phyloP scores from a whole-genome alignment of 495 filamentous ascomycete genomes.

The Trichoderma gamsii region DNA sequence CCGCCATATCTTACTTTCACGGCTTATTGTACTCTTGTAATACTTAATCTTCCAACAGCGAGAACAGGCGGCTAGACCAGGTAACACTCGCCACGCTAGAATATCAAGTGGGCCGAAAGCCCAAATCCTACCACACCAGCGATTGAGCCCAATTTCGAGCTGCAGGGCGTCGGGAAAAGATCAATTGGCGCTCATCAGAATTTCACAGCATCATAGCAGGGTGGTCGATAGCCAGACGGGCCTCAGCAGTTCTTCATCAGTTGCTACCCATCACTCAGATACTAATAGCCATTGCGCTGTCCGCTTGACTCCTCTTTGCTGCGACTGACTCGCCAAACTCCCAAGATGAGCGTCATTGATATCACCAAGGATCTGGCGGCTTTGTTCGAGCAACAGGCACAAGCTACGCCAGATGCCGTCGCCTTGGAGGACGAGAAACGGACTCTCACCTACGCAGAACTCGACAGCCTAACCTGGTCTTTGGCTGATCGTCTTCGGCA shows the following conservation, averaged over 20 bases:
- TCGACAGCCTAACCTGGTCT: constrained; percentile 50
- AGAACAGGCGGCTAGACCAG: not conserved
- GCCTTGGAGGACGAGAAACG: constrained; percentile 55
- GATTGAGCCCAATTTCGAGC: constrained; percentile 1
- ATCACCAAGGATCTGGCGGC: constrained; percentile 56
- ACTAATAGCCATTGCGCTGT: not conserved
- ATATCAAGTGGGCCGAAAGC: constrained; percentile 1
- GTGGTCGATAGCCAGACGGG: not conserved
- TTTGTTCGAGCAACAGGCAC: constrained; percentile 53
- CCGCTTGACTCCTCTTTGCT: not conserved
- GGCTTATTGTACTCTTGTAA: not conserved
- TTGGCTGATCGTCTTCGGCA: constrained; percentile 49
- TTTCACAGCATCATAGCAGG: not conserved
- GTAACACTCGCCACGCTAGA: not conserved
- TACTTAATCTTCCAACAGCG: not conserved
- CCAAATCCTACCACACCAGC: not conserved
- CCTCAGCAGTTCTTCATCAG: not conserved
- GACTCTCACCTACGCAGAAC: constrained; percentile 54
- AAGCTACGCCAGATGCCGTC: constrained; percentile 50
- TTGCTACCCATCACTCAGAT: not conserved
- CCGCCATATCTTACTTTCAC: not conserved
- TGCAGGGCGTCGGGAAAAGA: not conserved
- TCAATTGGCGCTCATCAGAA: not conserved
- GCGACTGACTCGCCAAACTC: constrained; percentile 15
- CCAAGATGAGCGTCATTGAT: constrained; percentile 51